phyloP scores from a whole-genome alignment of 345 rosid species.

The Lumnitzera littorea region DNA sequence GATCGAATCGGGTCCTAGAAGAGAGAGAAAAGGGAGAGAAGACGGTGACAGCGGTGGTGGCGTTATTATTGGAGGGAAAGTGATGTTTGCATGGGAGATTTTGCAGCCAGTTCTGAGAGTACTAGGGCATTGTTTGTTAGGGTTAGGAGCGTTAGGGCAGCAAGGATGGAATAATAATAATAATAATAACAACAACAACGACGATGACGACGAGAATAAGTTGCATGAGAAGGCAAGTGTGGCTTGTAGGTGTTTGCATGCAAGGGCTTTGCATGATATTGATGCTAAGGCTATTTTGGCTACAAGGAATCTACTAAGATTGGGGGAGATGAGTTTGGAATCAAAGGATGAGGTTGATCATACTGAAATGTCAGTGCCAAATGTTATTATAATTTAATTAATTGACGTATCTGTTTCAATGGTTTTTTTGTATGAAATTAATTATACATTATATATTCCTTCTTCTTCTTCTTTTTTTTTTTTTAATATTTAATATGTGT shows the following conservation, averaged over 20 bases:
- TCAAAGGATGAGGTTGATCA: constrained; percentile 36
- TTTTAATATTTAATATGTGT: no score
- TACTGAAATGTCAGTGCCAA: constrained; percentile 38
- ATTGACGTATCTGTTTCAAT: no score
- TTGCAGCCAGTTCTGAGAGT: constrained; percentile 73
- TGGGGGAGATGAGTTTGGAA: constrained; percentile 36
- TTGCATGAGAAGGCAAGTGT: constrained; percentile 31
- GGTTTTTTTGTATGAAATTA: no score
- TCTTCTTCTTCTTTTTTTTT: no score
- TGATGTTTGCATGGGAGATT: constrained; percentile 71
- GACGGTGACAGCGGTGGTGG: constrained; percentile 1
- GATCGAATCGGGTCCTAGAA: constrained; percentile 5
- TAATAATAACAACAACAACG: no score
- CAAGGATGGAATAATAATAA: constrained; percentile 14
- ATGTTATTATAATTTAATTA: constrained; percentile 24
- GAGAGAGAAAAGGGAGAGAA: constrained; percentile 2
- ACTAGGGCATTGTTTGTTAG: constrained; percentile 66
- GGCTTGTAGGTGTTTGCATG: constrained; percentile 55
- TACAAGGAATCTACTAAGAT: constrained; percentile 54
- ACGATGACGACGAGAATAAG: no score
- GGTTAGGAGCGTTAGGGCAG: constrained; percentile 8
- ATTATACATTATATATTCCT: no score
- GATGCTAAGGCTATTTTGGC: constrained; percentile 69
- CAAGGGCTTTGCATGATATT: constrained; percentile 52
- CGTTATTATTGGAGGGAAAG: constrained; percentile 14